Base-by-base conservation (phyloP, 129 eudicot species). In the Flaveria brownii region DNA sequence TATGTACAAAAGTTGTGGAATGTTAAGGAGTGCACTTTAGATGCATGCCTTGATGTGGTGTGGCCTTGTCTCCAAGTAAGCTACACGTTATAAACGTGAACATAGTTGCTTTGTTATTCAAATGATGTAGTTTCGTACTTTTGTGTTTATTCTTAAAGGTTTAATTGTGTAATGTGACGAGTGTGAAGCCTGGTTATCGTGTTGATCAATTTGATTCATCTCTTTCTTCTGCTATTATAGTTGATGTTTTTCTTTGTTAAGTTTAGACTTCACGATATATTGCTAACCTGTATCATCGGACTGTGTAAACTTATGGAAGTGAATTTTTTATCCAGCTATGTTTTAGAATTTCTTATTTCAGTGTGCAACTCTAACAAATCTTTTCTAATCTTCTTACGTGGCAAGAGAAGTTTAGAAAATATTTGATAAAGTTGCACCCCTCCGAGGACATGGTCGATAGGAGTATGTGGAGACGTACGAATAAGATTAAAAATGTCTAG, bases 1-100 rank as follows among this genome's bases (percentile, higher is more conserved):
- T 18, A 52, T 77, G 67, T 52, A 54, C 63, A 47, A 46, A 70
- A 61, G 71, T 60, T 60, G 6, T 75, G 56, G 26, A 17, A 68
- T n/a, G 2, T 39, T 54, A 22, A 76, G 64, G 17, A 66, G 22
- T 36, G 65, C 43, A 20, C 42, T 52, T 60, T 10, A 10, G 66
- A 60, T 60, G 36, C 66, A 60, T 23, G 39, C 66, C 17, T 60
- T 50, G 25, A 18, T 51, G 20, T 28, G 51, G 63, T 57, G 30
- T 28, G 51, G 63, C 45, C 14, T 75, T 63, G 50, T 46, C 39
- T 30, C 39, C 77, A 39, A 51, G 50, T 2, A 70, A 36, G 39
- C 54, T 39, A 59, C 36, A 56, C n/a, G 4, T 52, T 73, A 2
- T 57, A 22, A 43, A 8, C 59, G 23, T 42, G 4, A 18, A 23